Percentiles rank a stretch among this genome's conserved stretches.
Conservation (phyloP, 352 stramenopile species). For the Aphanomyces cochlioides region DNA sequence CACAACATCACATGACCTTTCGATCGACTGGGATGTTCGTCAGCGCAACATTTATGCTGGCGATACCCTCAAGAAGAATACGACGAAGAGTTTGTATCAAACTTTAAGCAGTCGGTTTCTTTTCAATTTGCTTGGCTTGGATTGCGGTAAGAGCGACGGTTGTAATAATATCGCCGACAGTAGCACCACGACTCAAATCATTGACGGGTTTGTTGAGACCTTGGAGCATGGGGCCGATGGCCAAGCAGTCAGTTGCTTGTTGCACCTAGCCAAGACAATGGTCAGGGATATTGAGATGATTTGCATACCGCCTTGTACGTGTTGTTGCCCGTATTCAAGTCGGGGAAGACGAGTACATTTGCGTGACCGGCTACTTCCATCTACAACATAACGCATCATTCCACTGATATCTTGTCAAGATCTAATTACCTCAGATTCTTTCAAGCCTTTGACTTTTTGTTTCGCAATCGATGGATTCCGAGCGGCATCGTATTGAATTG, state of each 20-base stretch:
- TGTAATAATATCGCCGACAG: slow-evolving; percentile 88
- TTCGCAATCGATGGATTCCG: slow-evolving; percentile 73
- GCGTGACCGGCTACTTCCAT: slow-evolving; percentile 66
- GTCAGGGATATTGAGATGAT: background rate
- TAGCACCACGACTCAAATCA: slow-evolving; percentile 81
- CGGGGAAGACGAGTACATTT: slow-evolving; percentile 84
- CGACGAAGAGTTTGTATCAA: no score
- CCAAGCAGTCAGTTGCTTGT: slow-evolving; percentile 36
- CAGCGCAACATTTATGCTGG: no score
- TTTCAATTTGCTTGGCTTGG: slow-evolving; percentile 67
- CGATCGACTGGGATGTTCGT: no score
- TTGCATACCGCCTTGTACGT: slow-evolving; percentile 85
- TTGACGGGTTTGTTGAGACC: slow-evolving; percentile 86
- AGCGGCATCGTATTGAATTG: slow-evolving; percentile 85
- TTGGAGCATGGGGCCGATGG: slow-evolving; percentile 82
- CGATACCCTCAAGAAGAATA: no score
- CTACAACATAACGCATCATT: background rate
- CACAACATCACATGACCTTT: no score
- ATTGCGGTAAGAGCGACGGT: slow-evolving; percentile 86
- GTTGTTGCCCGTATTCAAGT: slow-evolving; percentile 87
- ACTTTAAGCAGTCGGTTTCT: background rate
- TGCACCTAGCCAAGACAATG: slow-evolving; percentile 25
- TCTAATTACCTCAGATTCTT: slow-evolving; percentile 36
- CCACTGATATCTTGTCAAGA: background rate
- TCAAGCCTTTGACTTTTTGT: slow-evolving; percentile 70